These are phyloP conservation scores for Rhododendron henanense DNA, from an alignment of 148 eudicot species.

Conservation along the genomic window DNA sequence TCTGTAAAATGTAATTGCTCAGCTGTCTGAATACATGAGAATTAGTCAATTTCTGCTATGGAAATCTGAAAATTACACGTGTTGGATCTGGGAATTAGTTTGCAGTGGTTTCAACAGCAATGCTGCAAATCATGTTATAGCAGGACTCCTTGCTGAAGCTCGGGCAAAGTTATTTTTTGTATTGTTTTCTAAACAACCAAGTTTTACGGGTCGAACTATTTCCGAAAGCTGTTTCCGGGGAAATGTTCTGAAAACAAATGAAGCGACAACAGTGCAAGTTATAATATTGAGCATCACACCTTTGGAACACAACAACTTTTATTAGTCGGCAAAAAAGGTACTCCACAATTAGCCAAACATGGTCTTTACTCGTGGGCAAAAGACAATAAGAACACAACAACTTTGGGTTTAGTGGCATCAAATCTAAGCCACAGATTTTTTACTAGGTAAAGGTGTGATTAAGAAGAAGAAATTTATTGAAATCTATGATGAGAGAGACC, in stretches of 20 bases:
- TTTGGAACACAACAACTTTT: too few relatives aligned
- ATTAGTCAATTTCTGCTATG: not conserved
- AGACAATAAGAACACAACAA: not conserved
- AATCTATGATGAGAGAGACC: too few relatives aligned
- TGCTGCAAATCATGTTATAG: not conserved
- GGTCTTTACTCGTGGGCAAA: not conserved
- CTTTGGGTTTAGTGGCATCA: not conserved
- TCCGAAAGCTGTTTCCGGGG: not conserved
- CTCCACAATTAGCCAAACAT: not conserved
- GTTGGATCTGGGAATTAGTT: not conserved
- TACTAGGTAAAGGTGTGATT: not conserved
- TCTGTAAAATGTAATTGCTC: not conserved
- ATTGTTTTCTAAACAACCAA: not conserved
- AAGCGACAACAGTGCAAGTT: too few relatives aligned
- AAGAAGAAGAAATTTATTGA: too few relatives aligned
- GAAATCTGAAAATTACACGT: not conserved
- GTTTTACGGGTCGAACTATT: not conserved
- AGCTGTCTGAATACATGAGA: not conserved
- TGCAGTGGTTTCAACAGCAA: not conserved
- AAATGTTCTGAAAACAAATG: not conserved
- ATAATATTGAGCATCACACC: too few relatives aligned
- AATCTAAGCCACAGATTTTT: not conserved
- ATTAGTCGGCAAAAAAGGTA: not conserved
- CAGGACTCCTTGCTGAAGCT: not conserved
- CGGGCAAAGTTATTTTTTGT: not conserved